Evolutionary conservation across 495 filamentous ascomycete genomes (phyloP).

Genomic region (Tuber indicum): DNA sequence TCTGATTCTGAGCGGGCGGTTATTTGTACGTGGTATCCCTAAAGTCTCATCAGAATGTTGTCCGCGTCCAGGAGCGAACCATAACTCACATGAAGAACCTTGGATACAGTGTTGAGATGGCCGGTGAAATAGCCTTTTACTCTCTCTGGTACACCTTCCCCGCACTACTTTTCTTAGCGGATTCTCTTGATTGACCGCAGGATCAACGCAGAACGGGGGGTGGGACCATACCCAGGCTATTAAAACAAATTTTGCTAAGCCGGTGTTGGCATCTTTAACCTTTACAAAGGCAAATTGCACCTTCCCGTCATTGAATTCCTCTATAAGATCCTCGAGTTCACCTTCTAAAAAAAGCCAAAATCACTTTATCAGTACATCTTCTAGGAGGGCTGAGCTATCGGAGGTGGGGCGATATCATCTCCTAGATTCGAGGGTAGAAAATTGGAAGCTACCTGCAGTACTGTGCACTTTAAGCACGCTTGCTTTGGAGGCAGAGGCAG

Average conservation of each 20-base stretch:
- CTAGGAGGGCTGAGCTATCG: not conserved
- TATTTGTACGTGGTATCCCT: constrained; percentile 96
- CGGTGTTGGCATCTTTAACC: constrained; percentile 88
- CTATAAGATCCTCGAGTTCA: constrained; percentile 86
- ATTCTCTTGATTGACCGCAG: not conserved
- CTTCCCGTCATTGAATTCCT: constrained; percentile 93
- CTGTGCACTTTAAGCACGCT: constrained; percentile 90
- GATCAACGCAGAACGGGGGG: not conserved
- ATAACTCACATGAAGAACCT: constrained; percentile 68
- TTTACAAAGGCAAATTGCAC: constrained; percentile 96
- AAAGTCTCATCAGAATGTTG: constrained; percentile 4
- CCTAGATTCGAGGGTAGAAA: not conserved
- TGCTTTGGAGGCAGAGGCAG: constrained; percentile 72
- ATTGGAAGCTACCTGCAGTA: constrained; percentile 62
- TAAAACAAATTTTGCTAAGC: constrained; percentile 83
- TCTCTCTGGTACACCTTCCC: constrained; percentile 93
- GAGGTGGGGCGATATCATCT: constrained; percentile 1
- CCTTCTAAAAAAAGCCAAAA: constrained; percentile 57
- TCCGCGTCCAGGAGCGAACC: constrained; percentile 7
- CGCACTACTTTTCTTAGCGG: constrained; percentile 52
- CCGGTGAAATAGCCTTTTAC: constrained; percentile 98
- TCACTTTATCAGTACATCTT: constrained; percentile 14
- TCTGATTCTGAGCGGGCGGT: constrained; percentile 87
- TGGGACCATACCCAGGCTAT: constrained; percentile 69
- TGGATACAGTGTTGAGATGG: constrained; percentile 78